These are phyloP conservation scores for Morella rubra DNA, from an alignment of 306 rosid genomes.

Conservation along the genomic window DNA sequence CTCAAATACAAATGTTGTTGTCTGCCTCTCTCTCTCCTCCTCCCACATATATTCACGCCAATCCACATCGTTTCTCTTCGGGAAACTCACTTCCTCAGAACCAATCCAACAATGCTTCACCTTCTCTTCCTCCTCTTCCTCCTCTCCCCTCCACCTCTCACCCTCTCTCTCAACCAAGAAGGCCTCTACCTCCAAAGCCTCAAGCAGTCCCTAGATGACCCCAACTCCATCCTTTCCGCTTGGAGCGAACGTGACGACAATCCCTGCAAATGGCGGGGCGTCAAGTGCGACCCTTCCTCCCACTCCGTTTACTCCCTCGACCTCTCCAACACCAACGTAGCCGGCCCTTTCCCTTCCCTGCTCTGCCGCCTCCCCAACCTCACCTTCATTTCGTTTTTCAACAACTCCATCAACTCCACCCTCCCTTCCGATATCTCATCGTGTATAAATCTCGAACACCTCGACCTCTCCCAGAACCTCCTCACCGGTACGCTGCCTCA, in stretches of 20 bases:
- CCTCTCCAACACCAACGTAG: slow-evolving; percentile 56
- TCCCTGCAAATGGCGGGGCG: slow-evolving; percentile 73
- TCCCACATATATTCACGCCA: slow-evolving; percentile 14
- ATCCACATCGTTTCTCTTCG: background rate
- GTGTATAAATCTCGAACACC: slow-evolving; percentile 49
- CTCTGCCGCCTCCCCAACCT: slow-evolving; percentile 66
- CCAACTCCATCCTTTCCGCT: slow-evolving; percentile 44
- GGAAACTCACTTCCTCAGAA: slow-evolving; percentile 5
- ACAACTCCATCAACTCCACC: slow-evolving; percentile 70
- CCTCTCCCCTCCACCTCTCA: slow-evolving; percentile 4
- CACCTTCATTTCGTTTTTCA: slow-evolving; percentile 46
- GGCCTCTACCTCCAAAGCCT: slow-evolving; percentile 52
- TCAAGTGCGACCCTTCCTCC: slow-evolving; percentile 44
- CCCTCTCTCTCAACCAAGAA: slow-evolving; percentile 52
- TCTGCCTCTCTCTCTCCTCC: background rate
- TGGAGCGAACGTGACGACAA: slow-evolving; percentile 53
- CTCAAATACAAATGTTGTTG: background rate
- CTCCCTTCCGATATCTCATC: slow-evolving; percentile 49
- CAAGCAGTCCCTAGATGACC: slow-evolving; percentile 58
- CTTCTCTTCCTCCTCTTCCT: slow-evolving; percentile 10
- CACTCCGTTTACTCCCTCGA: slow-evolving; percentile 43
- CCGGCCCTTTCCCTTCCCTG: slow-evolving; percentile 53
- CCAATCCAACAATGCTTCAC: slow-evolving; percentile 22
- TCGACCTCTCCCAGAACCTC: slow-evolving; percentile 82
- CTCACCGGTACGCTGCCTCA: slow-evolving; percentile 71